Conservation (phyloP, 1,284 basidiomycete species). For the Tilletia caries region DNA sequence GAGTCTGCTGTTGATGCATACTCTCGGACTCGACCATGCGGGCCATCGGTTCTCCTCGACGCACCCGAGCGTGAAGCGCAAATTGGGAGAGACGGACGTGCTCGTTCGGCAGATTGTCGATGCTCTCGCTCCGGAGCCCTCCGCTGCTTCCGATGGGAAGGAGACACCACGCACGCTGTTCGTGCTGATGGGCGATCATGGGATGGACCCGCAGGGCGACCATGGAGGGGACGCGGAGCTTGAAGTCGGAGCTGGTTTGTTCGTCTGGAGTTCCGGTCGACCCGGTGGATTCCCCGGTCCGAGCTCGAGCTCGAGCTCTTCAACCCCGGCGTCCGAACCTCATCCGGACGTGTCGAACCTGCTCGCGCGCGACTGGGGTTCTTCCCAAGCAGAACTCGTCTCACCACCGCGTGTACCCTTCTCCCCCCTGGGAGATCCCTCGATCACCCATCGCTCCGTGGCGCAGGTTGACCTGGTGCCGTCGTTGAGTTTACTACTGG, state of each 20-base stretch:
- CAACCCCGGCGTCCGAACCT: not conserved
- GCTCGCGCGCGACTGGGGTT: slow-evolving; percentile 13
- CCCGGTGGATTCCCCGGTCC: not conserved
- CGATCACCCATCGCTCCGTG: slow-evolving; percentile 63
- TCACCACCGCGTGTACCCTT: slow-evolving; percentile 28
- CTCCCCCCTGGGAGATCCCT: slow-evolving; percentile 38
- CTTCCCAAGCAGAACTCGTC: slow-evolving; percentile 10
- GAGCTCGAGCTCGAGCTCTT: not conserved
- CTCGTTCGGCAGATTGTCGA: slow-evolving; percentile 1
- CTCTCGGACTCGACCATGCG: slow-evolving; percentile 95
- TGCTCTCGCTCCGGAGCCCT: not conserved
- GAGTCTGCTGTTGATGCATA: slow-evolving; percentile 87
- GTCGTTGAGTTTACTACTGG: slow-evolving; percentile 82
- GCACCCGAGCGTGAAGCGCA: slow-evolving; percentile 78
- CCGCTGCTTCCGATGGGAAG: not conserved
- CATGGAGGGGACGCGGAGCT: slow-evolving; percentile 87
- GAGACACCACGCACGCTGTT: slow-evolving; percentile 62
- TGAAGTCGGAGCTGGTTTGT: slow-evolving; percentile 81
- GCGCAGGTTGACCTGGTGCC: slow-evolving; percentile 95
- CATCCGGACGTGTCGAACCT: slow-evolving; percentile 18
- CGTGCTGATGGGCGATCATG: slow-evolving; percentile 90
- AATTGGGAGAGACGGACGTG: slow-evolving; percentile 65
- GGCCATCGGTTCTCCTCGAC: slow-evolving; percentile 90
- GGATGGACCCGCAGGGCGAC: slow-evolving; percentile 92
- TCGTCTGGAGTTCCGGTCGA: slow-evolving; percentile 66